phyloP scores from a whole-genome alignment of 371 early-diverging fungal genomes.

The Mucor ambiguus region DNA sequence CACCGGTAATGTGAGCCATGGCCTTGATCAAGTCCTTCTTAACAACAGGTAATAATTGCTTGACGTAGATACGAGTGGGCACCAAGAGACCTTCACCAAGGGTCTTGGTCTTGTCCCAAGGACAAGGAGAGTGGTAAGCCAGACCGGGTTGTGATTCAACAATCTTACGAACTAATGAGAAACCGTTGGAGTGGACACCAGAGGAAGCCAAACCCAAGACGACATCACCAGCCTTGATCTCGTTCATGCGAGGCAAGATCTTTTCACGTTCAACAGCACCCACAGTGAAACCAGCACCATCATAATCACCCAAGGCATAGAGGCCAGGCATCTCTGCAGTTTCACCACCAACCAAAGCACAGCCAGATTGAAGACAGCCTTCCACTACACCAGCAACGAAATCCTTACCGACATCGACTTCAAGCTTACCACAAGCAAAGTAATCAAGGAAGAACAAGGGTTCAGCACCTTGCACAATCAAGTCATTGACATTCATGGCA shows the following conservation, averaged over 20 bases:
- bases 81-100: conserved; percentile 87
- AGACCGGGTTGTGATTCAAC: conserved; percentile 73
- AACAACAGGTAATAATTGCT: conserved; percentile 84
- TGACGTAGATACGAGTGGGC: conserved; percentile 95
- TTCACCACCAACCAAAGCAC: conserved; percentile 97
- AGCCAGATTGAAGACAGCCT: conserved; percentile 92
- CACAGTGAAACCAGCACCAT: conserved; percentile 97
- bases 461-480: conserved; percentile 98
- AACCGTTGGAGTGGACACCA: conserved; percentile 97
- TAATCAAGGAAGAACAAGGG: conserved; percentile 98
- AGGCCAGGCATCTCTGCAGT: conserved; percentile 99
- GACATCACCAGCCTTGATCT: conserved; percentile 81
- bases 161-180: conserved; percentile 94
- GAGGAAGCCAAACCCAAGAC: conserved; percentile 91
- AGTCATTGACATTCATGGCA: conserved; percentile 98
- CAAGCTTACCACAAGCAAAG: conserved; percentile 93
- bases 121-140: conserved; percentile 78
- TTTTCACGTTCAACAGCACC: conserved; percentile 93
- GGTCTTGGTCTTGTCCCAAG: conserved; percentile 70
- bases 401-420: conserved; percentile 87
- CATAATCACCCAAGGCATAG: conserved; percentile 87
- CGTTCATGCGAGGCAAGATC: conserved; percentile 83
- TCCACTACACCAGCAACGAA: conserved; percentile 93
- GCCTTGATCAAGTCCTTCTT: conserved; percentile 83
- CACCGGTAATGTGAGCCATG: conserved; percentile 98